A percentile compares a stretch with the other conserved stretches of the same genome.
phyloP scores from a whole-genome alignment of 345 rosid species.

The Gossypium sturtianum region DNA sequence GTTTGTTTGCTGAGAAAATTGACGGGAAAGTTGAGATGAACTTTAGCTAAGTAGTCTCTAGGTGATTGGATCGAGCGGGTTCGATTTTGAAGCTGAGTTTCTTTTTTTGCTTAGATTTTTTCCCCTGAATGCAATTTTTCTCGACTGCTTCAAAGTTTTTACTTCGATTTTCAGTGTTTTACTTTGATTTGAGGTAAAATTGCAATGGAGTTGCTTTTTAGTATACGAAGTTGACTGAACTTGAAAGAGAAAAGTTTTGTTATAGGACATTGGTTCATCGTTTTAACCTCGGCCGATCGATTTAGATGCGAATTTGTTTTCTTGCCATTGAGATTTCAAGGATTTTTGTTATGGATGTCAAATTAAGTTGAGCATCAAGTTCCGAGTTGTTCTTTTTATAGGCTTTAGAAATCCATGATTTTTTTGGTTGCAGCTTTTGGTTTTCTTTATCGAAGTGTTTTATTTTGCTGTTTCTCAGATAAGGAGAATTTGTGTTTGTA shows the following conservation, averaged over 20 bases:
- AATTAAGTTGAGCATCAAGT: not conserved
- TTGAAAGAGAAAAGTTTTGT: not conserved
- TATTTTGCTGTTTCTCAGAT: constrained; percentile 25
- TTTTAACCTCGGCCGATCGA: not conserved
- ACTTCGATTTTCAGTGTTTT: not conserved
- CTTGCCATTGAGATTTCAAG: not conserved
- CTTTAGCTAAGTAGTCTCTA: not conserved
- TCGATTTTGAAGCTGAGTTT: not conserved
- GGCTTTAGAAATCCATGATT: not conserved
- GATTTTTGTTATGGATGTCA: not conserved
- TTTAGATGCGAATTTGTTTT: not conserved
- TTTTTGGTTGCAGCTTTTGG: not conserved
- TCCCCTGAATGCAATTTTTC: not conserved
- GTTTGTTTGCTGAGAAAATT: constrained; percentile 11
- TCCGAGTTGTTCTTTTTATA: not conserved
- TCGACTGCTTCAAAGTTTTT: not conserved
- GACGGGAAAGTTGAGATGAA: not conserved
- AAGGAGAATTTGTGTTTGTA: constrained; percentile 78
- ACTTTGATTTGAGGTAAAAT: not conserved
- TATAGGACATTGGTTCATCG: not conserved
- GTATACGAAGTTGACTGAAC: not conserved
- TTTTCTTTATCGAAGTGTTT: not conserved
- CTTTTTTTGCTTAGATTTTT: not conserved
- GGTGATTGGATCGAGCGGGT: not conserved
- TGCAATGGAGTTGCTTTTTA: not conserved